Base-by-base conservation (phyloP, 257 asterid species). In the Primulina eburnea region DNA sequence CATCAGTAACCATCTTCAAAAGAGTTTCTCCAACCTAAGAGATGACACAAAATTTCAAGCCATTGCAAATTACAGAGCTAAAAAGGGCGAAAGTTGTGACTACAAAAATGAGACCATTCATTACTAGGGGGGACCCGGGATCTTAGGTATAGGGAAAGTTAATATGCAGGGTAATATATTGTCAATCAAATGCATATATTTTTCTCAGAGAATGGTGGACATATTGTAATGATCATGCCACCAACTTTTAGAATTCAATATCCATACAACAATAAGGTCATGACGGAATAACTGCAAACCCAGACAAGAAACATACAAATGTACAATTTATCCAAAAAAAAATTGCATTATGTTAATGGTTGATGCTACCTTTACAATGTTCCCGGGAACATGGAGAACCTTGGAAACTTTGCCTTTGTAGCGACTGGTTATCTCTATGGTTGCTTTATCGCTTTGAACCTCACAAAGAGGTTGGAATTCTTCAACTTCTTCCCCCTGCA, bases 401-500 rank as follows among this genome's bases (percentile, higher is more conserved):
- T 75, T 80, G 38, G 78, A 80, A 74, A 90, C 87, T 79, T 80
- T 90, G 73, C 99, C 99, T 69, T 61, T 87, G 86, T 93, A 93
- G 62, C 96, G 97, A 65, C 99, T 93, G 11, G 99, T 93, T 67
- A 93, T 93, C 85, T 93, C 99, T 73, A 90, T 90, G 40, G 96
- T 93, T 67, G 99, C 99, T 83, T 93, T 93, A 76, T 93, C 99
- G 65, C 99, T 93, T 86, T 93, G 99, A 71, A 93, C 99, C 82
- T 90, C 99, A 80, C 99, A 93, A 74, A 93, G 89, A 64, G 96
- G 96, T 71, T 93, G 99, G 77, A 93, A 93, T 80, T 93, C 99
- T 68, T 90, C 97, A 52, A 90, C 95, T 80, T 77, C 79, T 30
- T 32, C 34, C 34, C 34, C 34, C 34, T 32, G 34, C 34, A 76